Percentiles rank a stretch among this genome's conserved stretches.
phyloP scores from a whole-genome alignment of 192 early-diverging fungal species.

The Pilaira anomala region DNA sequence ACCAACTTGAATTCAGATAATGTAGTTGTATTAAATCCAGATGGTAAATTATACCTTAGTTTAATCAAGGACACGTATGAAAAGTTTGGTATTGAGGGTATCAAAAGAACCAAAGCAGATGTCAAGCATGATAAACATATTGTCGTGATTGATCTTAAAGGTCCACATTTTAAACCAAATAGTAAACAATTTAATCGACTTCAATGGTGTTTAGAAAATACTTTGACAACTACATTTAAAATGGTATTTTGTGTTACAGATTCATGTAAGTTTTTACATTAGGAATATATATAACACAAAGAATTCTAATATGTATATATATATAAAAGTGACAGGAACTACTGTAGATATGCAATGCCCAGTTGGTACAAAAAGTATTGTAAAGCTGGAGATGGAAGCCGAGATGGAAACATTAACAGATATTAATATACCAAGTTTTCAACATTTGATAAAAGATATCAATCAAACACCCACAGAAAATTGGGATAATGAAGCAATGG shows the following conservation, averaged over 20 bases:
- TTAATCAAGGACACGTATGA: constrained; percentile 22
- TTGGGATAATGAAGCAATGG: constrained; percentile 17
- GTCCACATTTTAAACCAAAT: constrained; percentile 5
- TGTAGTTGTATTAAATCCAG: constrained; percentile 14
- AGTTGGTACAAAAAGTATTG: background rate
- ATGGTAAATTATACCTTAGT: constrained; percentile 19
- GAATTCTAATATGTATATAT: background rate
- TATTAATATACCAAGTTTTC: constrained; percentile 23
- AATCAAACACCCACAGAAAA: background rate
- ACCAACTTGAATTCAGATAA: constrained; percentile 25
- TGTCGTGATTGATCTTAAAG: constrained; percentile 15
- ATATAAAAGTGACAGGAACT: constrained; percentile 26
- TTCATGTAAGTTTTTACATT: constrained; percentile 9
- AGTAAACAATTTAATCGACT: constrained; percentile 20
- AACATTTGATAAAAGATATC: constrained; percentile 4
- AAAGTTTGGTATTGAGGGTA: constrained; percentile 18
- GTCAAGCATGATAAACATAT: constrained; percentile 18
- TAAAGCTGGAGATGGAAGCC: constrained; percentile 1
- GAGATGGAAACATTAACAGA: constrained; percentile 7
- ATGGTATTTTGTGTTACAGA: constrained; percentile 20
- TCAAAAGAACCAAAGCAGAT: constrained; percentile 12
- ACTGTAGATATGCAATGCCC: constrained; percentile 17
- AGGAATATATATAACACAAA: background rate
- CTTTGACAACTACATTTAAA: constrained; percentile 15
- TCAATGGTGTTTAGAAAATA: constrained; percentile 26